A percentile compares a stretch with the other conserved stretches of the same genome.
These are phyloP conservation scores for Jackrogersella minutella DNA, from an alignment of 495 filamentous ascomycete genomes.

Conservation along the genomic window DNA sequence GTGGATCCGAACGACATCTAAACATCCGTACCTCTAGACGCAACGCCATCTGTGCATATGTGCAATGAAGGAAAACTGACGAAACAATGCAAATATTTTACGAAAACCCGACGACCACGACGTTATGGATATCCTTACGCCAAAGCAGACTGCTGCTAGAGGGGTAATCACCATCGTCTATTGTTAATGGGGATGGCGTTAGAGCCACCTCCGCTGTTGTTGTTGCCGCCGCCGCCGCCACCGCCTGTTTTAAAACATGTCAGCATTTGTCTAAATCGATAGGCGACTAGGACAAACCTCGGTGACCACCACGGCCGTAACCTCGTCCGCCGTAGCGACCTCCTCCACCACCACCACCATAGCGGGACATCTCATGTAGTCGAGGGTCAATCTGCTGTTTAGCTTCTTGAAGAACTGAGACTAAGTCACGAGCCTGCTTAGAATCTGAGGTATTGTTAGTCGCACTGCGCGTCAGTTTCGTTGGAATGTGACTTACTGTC, in stretches of 20 bases:
- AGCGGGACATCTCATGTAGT: slow-evolving; percentile 94
- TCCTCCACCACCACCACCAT: slow-evolving; percentile 84
- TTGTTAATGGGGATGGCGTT: slow-evolving; percentile 58
- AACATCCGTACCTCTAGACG: slow-evolving; percentile 45
- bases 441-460: slow-evolving; percentile 69
- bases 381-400: slow-evolving; percentile 98
- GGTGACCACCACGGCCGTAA: slow-evolving; percentile 69
- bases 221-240: slow-evolving; percentile 30
- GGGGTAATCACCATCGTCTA: slow-evolving; percentile 54
- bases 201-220: slow-evolving; percentile 50
- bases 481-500: slow-evolving; percentile 75
- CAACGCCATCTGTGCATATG: slow-evolving; percentile 46
- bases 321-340: slow-evolving; percentile 67
- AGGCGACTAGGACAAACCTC: slow-evolving; percentile 53
- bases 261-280: slow-evolving; percentile 16
- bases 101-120: slow-evolving; percentile 11
- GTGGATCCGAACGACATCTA: slow-evolving; percentile 42
- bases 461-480: neutral
- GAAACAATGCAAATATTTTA: slow-evolving; percentile 27
- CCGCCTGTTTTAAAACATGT: slow-evolving; percentile 26
- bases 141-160: neutral
- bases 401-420: slow-evolving; percentile 89
- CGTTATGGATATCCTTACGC: neutral
- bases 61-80: slow-evolving; percentile 30
- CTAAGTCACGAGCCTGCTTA: slow-evolving; percentile 96